Conservation (phyloP, 2,329 filamentous ascomycete genomes). For the Claviceps pazoutovae region DNA sequence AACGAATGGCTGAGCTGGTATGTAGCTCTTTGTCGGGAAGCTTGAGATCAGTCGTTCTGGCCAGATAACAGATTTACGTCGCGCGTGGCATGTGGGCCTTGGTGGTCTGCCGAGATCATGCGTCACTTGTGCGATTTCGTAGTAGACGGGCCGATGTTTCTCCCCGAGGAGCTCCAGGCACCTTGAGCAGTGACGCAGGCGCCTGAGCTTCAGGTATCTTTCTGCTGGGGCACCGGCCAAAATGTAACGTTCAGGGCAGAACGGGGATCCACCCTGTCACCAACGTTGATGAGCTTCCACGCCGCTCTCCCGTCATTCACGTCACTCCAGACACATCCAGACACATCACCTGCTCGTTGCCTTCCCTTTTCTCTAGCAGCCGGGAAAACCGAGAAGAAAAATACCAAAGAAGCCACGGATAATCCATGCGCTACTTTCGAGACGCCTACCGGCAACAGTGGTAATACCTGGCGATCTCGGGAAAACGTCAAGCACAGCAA, state of each 20-base stretch:
- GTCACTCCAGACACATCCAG: not conserved
- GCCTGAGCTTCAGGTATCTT: not conserved
- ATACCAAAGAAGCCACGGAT: not conserved
- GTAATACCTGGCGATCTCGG: not conserved
- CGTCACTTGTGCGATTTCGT: not conserved
- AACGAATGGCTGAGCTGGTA: not conserved
- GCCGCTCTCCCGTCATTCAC: not conserved
- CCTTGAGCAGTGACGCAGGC: constrained; percentile 5
- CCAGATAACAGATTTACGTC: constrained; percentile 7
- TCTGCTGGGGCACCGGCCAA: not conserved
- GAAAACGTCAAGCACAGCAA: not conserved
- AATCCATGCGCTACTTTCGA: not conserved
- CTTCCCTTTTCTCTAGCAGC: not conserved
- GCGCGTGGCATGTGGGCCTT: not conserved
- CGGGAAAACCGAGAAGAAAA: no score
- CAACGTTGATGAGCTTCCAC: constrained; percentile 8
- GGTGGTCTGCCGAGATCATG: not conserved
- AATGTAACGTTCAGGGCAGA: not conserved
- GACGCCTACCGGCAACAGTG: not conserved
- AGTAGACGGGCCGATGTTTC: constrained; percentile 7
- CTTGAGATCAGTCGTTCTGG: constrained; percentile 3
- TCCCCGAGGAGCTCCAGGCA: constrained; percentile 6
- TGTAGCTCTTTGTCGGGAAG: no score
- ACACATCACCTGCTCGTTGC: not conserved
- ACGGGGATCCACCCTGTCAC: constrained; percentile 4